phyloP scores from a whole-genome alignment of 2,329 filamentous ascomycete species.

The Saccharata proteae region DNA sequence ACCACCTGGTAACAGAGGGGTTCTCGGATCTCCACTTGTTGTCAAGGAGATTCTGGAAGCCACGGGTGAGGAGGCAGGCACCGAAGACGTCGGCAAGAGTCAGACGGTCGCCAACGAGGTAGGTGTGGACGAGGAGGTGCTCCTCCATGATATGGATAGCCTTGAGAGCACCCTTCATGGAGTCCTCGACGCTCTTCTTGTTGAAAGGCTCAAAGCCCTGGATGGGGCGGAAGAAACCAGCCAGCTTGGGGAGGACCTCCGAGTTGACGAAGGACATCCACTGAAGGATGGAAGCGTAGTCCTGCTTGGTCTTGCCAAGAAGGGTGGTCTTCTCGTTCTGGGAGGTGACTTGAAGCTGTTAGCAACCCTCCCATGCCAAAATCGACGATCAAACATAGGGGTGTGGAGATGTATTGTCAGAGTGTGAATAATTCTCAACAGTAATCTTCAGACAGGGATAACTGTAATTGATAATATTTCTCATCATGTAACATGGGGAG shows the following conservation, averaged over 20 bases:
- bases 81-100: conserved; percentile 91
- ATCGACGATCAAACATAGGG: conserved; percentile 11
- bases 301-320: conserved; percentile 99
- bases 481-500: conserved; percentile 50
- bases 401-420: conserved; percentile 40
- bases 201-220: conserved; percentile 77
- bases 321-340: conserved; percentile 99
- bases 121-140: conserved; percentile 86
- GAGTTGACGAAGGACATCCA: conserved; percentile 97
- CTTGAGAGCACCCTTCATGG: conserved; percentile 56
- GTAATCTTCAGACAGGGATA: conserved; percentile 95
- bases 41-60: conserved; percentile 91
- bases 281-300: conserved; percentile 94
- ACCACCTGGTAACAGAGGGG: conserved; percentile 89
- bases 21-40: conserved; percentile 72
- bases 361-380: conserved; percentile 14
- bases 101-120: conserved; percentile 93
- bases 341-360: conserved; percentile 61
- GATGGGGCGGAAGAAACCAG: conserved; percentile 76
- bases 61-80: conserved; percentile 65
- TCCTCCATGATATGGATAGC: conserved; percentile 64
- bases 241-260: conserved; percentile 65
- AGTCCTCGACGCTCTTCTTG: conserved; percentile 91
- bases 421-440: conserved; percentile 89
- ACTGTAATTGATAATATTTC: conserved; percentile 55